phyloP scores from a whole-genome alignment of 306 rosid species.

The Prunus padus region DNA sequence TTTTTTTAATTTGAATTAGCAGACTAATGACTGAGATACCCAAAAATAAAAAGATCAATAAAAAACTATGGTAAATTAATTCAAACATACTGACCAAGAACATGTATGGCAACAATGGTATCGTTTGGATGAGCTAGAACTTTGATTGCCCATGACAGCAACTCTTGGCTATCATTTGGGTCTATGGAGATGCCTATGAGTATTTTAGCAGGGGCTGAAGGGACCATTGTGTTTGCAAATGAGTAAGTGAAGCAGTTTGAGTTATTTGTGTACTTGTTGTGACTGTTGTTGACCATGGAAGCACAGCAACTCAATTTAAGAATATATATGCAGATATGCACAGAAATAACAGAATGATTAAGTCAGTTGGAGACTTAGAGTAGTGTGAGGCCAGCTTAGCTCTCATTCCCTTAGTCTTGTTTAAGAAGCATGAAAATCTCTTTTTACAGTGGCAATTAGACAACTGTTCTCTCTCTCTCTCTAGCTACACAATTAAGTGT shows the following conservation, averaged over 20 bases:
- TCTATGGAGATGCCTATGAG: constrained; percentile 76
- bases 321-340: constrained; percentile 30
- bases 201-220: constrained; percentile 51
- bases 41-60: background rate
- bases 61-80: background rate
- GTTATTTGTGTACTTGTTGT: constrained; percentile 25
- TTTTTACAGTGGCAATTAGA: constrained; percentile 32
- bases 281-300: constrained; percentile 34
- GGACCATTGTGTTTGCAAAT: constrained; percentile 34
- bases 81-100: constrained; percentile 61
- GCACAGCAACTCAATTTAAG: constrained; percentile 30
- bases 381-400: constrained; percentile 57
- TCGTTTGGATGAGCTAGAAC: constrained; percentile 79
- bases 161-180: constrained; percentile 59
- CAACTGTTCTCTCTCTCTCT: background rate
- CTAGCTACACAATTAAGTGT: constrained; percentile 54
- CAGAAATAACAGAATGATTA: constrained; percentile 47
- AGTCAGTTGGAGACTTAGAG: constrained; percentile 54
- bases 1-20: no score
- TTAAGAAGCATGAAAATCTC: constrained; percentile 68
- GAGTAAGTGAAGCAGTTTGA: constrained; percentile 4
- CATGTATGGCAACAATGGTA: constrained; percentile 70
- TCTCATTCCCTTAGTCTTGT: constrained; percentile 63
- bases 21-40: background rate
- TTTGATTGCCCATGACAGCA: constrained; percentile 70